phyloP scores from a whole-genome alignment of 78 protist genomes.

The Dictyostelium brefeldianum region DNA sequence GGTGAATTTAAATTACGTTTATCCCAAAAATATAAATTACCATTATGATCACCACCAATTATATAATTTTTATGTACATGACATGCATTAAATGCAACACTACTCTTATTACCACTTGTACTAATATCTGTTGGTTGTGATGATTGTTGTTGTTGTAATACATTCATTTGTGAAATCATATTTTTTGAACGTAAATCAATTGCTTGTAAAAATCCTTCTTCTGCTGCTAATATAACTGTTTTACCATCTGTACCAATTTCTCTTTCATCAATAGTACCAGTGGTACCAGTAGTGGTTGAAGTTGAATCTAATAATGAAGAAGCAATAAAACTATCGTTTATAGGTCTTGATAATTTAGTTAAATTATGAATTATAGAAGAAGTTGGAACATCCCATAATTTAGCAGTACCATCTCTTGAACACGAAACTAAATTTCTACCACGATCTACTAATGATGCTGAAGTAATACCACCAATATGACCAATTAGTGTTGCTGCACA shows the following conservation, averaged over 20 bases:
- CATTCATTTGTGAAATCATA: constrained; percentile 13
- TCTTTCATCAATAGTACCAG: constrained; percentile 38
- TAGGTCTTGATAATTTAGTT: constrained; percentile 33
- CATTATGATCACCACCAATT: constrained; percentile 77
- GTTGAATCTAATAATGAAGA: neutral
- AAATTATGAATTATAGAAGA: constrained; percentile 27
- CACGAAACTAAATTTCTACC: constrained; percentile 79
- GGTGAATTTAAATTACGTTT: constrained; percentile 26
- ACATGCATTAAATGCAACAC: constrained; percentile 68
- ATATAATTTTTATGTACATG: constrained; percentile 19
- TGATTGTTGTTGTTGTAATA: neutral
- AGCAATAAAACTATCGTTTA: constrained; percentile 62
- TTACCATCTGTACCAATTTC: constrained; percentile 77
- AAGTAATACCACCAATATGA: constrained; percentile 71
- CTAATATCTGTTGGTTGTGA: no score
- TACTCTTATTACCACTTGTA: neutral
- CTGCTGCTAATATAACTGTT: constrained; percentile 28
- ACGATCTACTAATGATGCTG: constrained; percentile 43
- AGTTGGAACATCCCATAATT: constrained; percentile 76
- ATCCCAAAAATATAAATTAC: constrained; percentile 46
- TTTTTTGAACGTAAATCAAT: constrained; percentile 41
- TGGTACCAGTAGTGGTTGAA: neutral
- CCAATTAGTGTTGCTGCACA: constrained; percentile 74
- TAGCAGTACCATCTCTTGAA: constrained; percentile 73
- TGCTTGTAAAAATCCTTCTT: constrained; percentile 53